These are phyloP conservation scores for Bruguiera hainesii DNA, from an alignment of 441 rosid genomes.

Conservation along the genomic window DNA sequence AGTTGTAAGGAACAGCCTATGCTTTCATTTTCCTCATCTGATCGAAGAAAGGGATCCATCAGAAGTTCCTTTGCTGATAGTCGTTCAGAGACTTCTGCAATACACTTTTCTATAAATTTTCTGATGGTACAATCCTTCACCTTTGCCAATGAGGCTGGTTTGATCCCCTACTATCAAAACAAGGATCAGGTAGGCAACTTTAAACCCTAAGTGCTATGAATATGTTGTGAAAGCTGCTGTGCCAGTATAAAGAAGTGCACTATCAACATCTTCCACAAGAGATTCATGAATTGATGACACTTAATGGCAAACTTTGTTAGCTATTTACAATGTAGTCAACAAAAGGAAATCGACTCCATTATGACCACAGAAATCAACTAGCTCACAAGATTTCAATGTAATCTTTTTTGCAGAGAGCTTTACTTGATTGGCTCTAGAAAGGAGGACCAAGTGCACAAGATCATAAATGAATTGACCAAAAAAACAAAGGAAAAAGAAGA, in stretches of 20 bases:
- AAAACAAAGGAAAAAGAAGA: no score
- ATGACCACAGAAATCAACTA: no score
- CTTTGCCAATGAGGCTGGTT: slow-evolving; percentile 81
- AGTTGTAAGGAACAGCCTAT: slow-evolving; percentile 29
- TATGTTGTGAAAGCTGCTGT: not conserved
- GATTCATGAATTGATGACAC: no score
- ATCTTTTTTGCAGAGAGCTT: no score
- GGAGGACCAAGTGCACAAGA: no score
- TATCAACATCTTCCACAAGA: no score
- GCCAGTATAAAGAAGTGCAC: not conserved
- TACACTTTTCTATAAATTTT: slow-evolving; percentile 84
- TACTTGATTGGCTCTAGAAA: no score
- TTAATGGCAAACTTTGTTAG: no score
- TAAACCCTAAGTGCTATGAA: not conserved
- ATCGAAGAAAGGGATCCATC: slow-evolving; percentile 74
- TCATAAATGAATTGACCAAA: no score
- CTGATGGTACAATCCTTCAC: slow-evolving; percentile 61
- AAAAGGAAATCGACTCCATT: no score
- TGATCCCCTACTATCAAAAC: slow-evolving; percentile 59
- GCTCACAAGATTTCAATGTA: no score
- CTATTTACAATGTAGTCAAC: no score
- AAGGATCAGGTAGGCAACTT: slow-evolving; percentile 6
- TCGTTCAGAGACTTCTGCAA: slow-evolving; percentile 68
- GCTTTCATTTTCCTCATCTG: slow-evolving; percentile 49
- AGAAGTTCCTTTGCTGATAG: slow-evolving; percentile 76